phyloP scores from a whole-genome alignment of 768 basidiomycete species.

The Podaxis rugospora region DNA sequence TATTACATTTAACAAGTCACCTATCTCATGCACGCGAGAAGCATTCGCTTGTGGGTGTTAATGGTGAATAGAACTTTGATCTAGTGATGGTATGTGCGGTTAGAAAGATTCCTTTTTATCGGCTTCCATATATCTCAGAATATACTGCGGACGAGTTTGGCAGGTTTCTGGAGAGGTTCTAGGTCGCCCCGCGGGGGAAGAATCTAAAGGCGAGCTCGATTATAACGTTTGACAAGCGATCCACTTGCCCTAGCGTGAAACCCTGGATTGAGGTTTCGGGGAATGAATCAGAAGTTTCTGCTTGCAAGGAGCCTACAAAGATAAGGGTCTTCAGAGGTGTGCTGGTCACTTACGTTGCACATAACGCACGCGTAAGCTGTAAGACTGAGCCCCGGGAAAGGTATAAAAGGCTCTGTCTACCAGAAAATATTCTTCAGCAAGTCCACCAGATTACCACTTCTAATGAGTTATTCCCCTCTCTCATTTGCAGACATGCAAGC shows the following conservation, averaged over 20 bases:
- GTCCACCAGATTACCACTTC: no score
- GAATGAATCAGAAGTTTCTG: no score
- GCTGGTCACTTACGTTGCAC: no score
- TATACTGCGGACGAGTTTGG: neutral
- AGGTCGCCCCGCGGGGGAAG: neutral
- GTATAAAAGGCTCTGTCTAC: no score
- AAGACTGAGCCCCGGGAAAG: no score
- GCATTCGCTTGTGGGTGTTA: no score
- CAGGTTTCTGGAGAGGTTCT: neutral
- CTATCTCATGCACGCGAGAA: neutral
- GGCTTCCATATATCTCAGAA: neutral
- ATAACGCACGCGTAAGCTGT: no score
- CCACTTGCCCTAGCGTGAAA: neutral
- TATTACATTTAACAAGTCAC: neutral
- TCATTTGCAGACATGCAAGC: neutral
- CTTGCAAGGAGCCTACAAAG: no score
- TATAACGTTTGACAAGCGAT: neutral
- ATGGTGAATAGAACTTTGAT: no score
- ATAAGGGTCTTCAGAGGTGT: no score
- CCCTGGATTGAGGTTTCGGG: no score
- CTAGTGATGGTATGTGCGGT: neutral
- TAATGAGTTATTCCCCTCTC: conserved; percentile 12
- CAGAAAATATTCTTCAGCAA: no score
- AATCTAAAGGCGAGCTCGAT: neutral
- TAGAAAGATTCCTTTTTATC: neutral